Percentiles rank a stretch among this genome's conserved stretches.
Evolutionary conservation across 2,329 filamentous ascomycete species (phyloP).

Genomic region (Fusarium nodosum): DNA sequence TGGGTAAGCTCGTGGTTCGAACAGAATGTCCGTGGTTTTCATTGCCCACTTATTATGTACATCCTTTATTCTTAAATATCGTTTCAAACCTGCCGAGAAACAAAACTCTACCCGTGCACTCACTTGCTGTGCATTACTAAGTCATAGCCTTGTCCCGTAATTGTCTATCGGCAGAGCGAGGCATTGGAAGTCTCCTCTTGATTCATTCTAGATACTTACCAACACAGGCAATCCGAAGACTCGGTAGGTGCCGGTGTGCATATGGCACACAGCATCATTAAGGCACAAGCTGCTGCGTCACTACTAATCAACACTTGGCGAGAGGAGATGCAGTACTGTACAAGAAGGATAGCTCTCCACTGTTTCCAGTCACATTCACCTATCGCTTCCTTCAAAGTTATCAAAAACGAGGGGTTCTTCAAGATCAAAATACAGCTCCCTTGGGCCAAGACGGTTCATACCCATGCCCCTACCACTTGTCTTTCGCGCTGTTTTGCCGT

Average conservation of each 20-base stretch:
- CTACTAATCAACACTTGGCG: conserved; percentile 16
- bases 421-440: not conserved
- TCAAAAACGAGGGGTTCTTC: not conserved
- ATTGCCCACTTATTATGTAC: not conserved
- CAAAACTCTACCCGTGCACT: conserved; percentile 6
- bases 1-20: not conserved
- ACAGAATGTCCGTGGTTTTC: not conserved
- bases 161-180: conserved; percentile 1
- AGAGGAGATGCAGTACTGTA: not conserved
- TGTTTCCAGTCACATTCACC: not conserved
- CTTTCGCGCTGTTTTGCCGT: conserved; percentile 29
- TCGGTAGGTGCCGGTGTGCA: conserved; percentile 35
- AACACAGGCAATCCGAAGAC: conserved; percentile 15
- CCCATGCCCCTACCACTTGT: conserved; percentile 15
- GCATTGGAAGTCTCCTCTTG: conserved; percentile 3
- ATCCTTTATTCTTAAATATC: not conserved
- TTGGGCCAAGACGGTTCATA: not conserved
- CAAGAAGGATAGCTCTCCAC: not conserved
- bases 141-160: conserved; percentile 1
- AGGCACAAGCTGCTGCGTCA: conserved; percentile 29
- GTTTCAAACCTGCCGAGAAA: conserved; percentile 3
- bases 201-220: conserved; percentile 28
- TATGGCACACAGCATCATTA: conserved; percentile 33
- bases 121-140: not conserved
- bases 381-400: not conserved